phyloP scores from a whole-genome alignment of 83 land plant species.

The Isoetes engelmannii region DNA sequence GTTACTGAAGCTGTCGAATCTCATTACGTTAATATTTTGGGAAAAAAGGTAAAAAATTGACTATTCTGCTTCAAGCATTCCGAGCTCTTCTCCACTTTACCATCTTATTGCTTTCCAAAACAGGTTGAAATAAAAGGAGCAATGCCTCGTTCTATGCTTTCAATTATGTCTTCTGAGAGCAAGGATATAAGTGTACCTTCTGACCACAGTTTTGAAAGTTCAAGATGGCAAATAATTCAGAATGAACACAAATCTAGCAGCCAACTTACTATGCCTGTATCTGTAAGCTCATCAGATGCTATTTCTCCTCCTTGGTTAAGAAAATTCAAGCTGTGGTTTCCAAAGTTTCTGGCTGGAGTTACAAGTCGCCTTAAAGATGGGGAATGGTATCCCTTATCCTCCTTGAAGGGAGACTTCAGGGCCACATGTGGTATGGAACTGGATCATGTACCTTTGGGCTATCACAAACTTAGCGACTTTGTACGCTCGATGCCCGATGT shows the following conservation, averaged over 20 bases:
- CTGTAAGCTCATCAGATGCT: not conserved
- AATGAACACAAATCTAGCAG: not conserved
- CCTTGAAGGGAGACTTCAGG: conserved; percentile 69
- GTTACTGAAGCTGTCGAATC: conserved; percentile 44
- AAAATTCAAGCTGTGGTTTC: conserved; percentile 58
- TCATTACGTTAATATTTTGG: conserved; percentile 49
- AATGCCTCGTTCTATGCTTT: conserved; percentile 32
- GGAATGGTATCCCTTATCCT: conserved; percentile 58
- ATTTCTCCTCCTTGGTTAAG: conserved; percentile 33
- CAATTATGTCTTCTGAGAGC: conserved; percentile 11
- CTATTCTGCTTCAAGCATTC: not conserved
- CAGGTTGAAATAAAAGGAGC: conserved; percentile 61
- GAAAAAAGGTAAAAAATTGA: conserved; percentile 40
- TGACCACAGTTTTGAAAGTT: not conserved
- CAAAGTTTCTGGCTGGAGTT: conserved; percentile 38
- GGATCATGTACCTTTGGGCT: conserved; percentile 55
- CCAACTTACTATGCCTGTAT: not conserved
- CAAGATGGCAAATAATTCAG: not conserved
- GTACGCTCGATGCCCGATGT: conserved; percentile 46
- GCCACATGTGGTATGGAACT: conserved; percentile 63
- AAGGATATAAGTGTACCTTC: not conserved
- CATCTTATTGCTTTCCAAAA: not conserved
- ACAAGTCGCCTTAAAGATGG: conserved; percentile 41
- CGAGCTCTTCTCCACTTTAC: not conserved
- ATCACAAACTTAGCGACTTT: conserved; percentile 60